Conservation (phyloP, 164 flowering plant genomes). For the Brasenia schreberi region DNA sequence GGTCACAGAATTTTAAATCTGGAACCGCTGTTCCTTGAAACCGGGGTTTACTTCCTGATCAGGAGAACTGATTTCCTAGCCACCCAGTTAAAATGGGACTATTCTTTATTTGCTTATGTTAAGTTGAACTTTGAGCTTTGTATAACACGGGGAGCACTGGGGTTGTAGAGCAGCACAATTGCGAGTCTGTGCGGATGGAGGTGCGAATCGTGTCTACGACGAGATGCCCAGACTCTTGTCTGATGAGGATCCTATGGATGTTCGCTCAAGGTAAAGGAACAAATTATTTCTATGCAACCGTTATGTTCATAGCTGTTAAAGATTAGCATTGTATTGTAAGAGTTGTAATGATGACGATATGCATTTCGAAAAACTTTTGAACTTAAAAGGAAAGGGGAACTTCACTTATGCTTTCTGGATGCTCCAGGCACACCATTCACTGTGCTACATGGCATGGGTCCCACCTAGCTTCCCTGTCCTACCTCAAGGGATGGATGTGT, state of each 20-base stretch:
- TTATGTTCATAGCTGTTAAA: no score
- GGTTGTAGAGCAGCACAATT: slow-evolving; percentile 60
- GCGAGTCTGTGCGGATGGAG: slow-evolving; percentile 92
- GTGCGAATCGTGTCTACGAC: slow-evolving; percentile 78
- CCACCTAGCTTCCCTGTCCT: no score
- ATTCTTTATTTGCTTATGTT: no score
- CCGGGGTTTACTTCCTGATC: background rate
- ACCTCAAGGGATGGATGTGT: no score
- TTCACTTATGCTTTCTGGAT: no score
- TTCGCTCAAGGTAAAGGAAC: slow-evolving; percentile 45
- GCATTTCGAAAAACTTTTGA: no score
- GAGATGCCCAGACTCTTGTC: slow-evolving; percentile 69
- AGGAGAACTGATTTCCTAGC: background rate
- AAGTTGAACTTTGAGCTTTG: background rate
- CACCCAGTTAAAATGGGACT: background rate
- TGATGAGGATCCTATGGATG: slow-evolving; percentile 33
- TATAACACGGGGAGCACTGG: background rate
- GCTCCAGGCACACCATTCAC: no score
- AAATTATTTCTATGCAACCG: no score
- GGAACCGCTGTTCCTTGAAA: background rate
- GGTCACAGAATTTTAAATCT: background rate
- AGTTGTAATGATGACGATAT: no score
- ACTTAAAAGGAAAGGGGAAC: no score
- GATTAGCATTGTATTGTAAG: no score
- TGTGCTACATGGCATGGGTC: no score